Evolutionary conservation across 176 grass and related monocot species (phyloP), one percentile per base, ranked within the genome.

Genomic region (Carex myosuroides): DNA sequence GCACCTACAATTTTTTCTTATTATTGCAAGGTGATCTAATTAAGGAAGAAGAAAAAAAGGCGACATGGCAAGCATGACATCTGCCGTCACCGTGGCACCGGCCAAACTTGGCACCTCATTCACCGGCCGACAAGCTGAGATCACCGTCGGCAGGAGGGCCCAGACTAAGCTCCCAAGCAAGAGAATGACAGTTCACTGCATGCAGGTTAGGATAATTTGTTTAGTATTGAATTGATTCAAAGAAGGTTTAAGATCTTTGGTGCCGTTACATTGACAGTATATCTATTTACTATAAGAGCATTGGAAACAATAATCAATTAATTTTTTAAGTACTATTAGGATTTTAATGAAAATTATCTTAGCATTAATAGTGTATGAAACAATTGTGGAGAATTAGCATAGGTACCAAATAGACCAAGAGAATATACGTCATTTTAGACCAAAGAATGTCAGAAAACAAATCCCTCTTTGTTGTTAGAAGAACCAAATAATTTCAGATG

Each of bases 111-210:
- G 81, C 64, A 84, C 94, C 5, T 85, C 91, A 0, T 94, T 89
- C 83, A 81, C 88, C 79, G 89, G 91, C 0, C 85, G 90, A 83
- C 89, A 87, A 55, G 53, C 83, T n/a, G 57, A 87, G 17, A 67
- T 92, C 73, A 90, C 87, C 18, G 7, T 59, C 1, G 83, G 64
- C 50, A 84, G 11, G 52, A 86, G 16, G 71, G 17, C 32, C 21
- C 80, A 85, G 75, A 33, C 90, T 13, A 78, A 84, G 61, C 79
- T 89, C 60, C 82, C 77, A 64, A 90, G 85, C 94, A 97, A 90
- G 68, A 84, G 88, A 4, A 89, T 90, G 32, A 86, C 84, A 85
- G 89, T 97, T 55, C 56, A 30, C 72, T 97, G 94, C 91, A 97
- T 97, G 90, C 88, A 97, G 92, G 94, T 90, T 75, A 56, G 20